Evolutionary conservation across 805 yeast genomes (phyloP).

Genomic region (Saccharomycopsis olivae): DNA sequence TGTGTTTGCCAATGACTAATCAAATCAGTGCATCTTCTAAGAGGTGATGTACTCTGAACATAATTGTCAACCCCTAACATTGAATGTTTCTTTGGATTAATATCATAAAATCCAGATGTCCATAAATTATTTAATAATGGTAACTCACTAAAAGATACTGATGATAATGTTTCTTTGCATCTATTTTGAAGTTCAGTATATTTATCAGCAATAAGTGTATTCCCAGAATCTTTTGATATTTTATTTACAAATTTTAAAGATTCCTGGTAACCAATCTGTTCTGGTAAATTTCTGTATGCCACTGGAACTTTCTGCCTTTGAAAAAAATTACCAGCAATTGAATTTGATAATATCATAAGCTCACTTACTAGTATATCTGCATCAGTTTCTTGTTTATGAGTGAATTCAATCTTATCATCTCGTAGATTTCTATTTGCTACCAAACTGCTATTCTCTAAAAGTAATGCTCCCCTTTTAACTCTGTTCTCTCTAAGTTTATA

Average conservation of each 20-base stretch:
- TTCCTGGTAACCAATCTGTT: constrained; percentile 20
- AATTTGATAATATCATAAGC: constrained; percentile 72
- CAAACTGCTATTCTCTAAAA: neutral
- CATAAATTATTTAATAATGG: too few relatives aligned
- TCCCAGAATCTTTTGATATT: neutral
- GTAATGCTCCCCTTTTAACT: constrained; percentile 29
- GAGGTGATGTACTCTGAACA: constrained; percentile 78
- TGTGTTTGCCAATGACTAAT: constrained; percentile 72
- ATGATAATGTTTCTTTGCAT: neutral
- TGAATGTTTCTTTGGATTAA: constrained; percentile 39
- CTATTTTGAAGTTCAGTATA: too few relatives aligned
- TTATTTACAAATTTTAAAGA: constrained; percentile 14
- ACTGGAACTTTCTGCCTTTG: constrained; percentile 36
- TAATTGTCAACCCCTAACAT: constrained; percentile 55
- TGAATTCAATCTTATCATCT: constrained; percentile 19
- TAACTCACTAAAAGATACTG: too few relatives aligned
- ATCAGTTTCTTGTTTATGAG: constrained; percentile 23
- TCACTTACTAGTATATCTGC: constrained; percentile 69
- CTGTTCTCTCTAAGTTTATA: constrained; percentile 24
- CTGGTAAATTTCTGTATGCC: constrained; percentile 31
- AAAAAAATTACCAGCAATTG: constrained; percentile 43
- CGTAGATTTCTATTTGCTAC: constrained; percentile 18
- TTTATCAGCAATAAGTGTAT: neutral
- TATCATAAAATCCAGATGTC: constrained; percentile 24
- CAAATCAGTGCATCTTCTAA: constrained; percentile 74